phyloP scores from a whole-genome alignment of 2,329 filamentous ascomycete species.

The Aaosphaeria pasadenensis region DNA sequence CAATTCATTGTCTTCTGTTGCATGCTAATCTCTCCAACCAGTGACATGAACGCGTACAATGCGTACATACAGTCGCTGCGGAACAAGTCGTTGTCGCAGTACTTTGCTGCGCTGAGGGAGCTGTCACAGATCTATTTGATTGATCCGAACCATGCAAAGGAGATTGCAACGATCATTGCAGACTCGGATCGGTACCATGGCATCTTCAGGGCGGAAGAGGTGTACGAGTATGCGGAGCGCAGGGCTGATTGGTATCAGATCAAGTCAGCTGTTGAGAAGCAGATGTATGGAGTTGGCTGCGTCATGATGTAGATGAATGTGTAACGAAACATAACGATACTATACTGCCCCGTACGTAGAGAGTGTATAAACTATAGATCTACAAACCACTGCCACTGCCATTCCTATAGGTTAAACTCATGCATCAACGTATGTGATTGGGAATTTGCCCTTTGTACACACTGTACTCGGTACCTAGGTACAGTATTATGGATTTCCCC shows the following conservation, averaged over 20 bases:
- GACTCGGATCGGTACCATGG: conserved; percentile 87
- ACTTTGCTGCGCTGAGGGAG: conserved; percentile 89
- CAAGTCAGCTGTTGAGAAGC: conserved; percentile 82
- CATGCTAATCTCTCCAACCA: conserved; percentile 27
- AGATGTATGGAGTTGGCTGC: conserved; percentile 96
- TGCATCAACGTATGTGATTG: too few species aligned
- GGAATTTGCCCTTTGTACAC: too few species aligned
- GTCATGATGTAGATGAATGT: conserved; percentile 63
- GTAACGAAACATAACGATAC: not conserved
- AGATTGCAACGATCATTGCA: conserved; percentile 92
- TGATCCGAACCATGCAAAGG: conserved; percentile 80
- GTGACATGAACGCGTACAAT: conserved; percentile 94
- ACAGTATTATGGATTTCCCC: too few species aligned
- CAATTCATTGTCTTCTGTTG: conserved; percentile 4
- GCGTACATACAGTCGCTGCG: conserved; percentile 76
- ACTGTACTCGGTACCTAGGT: too few species aligned
- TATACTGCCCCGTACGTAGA: too few species aligned
- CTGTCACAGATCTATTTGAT: conserved; percentile 95
- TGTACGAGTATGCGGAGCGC: conserved; percentile 94
- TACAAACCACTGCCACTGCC: too few species aligned
- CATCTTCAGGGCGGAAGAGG: conserved; percentile 92
- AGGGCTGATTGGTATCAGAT: conserved; percentile 95
- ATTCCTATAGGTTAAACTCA: too few species aligned
- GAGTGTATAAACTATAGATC: too few species aligned
- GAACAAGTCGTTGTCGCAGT: conserved; percentile 80